phyloP scores from a whole-genome alignment of 192 early-diverging fungal genomes.

The Tieghemiomyces parasiticus region DNA sequence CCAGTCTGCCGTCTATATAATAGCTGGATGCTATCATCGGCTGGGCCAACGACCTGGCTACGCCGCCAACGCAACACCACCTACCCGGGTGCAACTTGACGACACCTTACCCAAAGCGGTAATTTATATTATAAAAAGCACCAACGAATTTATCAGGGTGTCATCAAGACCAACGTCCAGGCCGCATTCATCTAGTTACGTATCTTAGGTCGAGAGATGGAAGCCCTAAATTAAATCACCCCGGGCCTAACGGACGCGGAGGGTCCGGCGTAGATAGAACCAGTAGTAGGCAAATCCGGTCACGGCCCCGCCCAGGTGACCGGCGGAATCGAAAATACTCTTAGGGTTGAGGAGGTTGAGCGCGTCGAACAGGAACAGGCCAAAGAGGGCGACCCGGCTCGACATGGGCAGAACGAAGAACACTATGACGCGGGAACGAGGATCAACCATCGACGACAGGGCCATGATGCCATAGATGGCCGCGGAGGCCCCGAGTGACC shows the following conservation, averaged over 20 bases:
- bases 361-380: conserved; percentile 25
- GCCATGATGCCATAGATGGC: conserved; percentile 23
- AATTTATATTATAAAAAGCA: too few species aligned
- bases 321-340: conserved; percentile 24
- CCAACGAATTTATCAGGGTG: too few species aligned
- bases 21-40: too few species aligned
- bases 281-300: conserved; percentile 31
- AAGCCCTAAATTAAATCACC: background rate
- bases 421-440: conserved; percentile 19
- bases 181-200: too few species aligned
- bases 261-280: conserved; percentile 23
- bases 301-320: conserved; percentile 29
- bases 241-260: conserved; percentile 11
- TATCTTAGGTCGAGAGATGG: too few species aligned
- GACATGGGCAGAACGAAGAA: conserved; percentile 25
- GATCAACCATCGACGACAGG: conserved; percentile 27
- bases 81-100: too few species aligned
- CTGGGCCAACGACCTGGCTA: too few species aligned
- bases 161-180: too few species aligned
- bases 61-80: too few species aligned
- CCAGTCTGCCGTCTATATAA: too few species aligned
- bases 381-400: conserved; percentile 21
- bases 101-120: too few species aligned
- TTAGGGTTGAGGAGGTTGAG: conserved; percentile 13
- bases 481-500: conserved; percentile 26